Evolutionary conservation across 1,284 basidiomycete species (phyloP), one percentile per base, ranked within the genome.

Genomic region (Moniliophthora roreri): DNA sequence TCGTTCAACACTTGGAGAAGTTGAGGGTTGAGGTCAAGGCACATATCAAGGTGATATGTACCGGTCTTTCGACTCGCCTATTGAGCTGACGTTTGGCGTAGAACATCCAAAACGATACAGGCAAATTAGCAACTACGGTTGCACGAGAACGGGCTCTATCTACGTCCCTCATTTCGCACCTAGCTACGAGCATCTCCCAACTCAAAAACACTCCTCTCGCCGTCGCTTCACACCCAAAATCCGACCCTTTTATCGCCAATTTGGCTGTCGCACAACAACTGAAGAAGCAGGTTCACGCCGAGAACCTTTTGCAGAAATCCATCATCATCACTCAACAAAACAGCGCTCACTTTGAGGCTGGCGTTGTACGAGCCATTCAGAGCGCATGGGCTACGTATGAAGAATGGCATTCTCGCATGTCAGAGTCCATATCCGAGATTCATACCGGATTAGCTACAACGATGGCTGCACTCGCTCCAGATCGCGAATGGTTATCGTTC

Each of bases 321-420:
- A 91, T 98, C 66, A 89, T 99, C 66, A 97, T 99, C 70, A 98
- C 98, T 85, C 96, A 99, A 69, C 91, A 98, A 65, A 98, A 98
- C 72, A 93, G 90, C 45, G 96, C 95, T 20, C 91, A 97, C 69
- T 99, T 99, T 63, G 96, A 98, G 72, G 92, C 95, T 65, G 96
- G 95, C 57, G 92, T 99, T 63, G 94, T 99, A 37, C 91, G 93
- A 60, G 88, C 93, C 28, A 86, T 99, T 60, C 95, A 99, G 73
- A 94, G 92, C 35, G 94, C 96, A 0, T 99, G 96, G 96, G 84
- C 91, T 60, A 98, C 95, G 1, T 99, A 93, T 67, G 92, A 96
- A 66, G 95, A 98, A 72, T 99, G 96, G 96, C 89, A 94, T 59
- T 82, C 89, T 5, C 91, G 96, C 65, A 93, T 94, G 80, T 84